phyloP scores from a whole-genome alignment of 2,329 filamentous ascomycete genomes.

The Mycosphaerelloides madeirae region DNA sequence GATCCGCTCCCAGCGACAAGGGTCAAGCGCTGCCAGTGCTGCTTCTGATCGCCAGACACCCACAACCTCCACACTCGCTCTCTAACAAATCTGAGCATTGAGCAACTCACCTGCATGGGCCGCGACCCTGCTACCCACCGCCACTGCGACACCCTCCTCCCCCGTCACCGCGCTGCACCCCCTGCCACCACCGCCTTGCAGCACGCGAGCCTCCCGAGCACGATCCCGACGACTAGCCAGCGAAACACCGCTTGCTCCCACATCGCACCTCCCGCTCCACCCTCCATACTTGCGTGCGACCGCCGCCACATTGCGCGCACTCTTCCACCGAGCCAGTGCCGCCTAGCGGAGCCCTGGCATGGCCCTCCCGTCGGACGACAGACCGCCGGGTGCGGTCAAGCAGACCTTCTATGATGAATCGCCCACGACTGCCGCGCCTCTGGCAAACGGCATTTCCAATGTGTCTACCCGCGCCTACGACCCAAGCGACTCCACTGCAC shows the following conservation, averaged over 20 bases:
- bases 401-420: constrained; percentile 20
- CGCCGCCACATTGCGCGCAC: constrained; percentile 13
- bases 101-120: background rate
- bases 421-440: constrained; percentile 10
- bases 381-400: constrained; percentile 23
- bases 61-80: no score
- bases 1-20: no score
- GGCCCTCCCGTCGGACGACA: constrained; percentile 28
- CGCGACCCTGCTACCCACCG: background rate
- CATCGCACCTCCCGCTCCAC: background rate
- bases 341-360: constrained; percentile 22
- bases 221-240: background rate
- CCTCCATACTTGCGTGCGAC: constrained; percentile 3
- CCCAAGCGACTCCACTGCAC: background rate
- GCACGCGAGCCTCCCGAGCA: background rate
- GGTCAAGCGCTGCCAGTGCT: no score
- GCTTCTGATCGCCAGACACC: background rate
- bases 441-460: constrained; percentile 16
- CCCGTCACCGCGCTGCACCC: background rate
- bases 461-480: constrained; percentile 16
- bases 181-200: background rate
- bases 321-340: constrained; percentile 8
- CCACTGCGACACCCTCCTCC: background rate
- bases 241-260: background rate
- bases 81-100: no score